These are phyloP conservation scores for Moricandia moricandioides DNA, from an alignment of 345 rosid species.

Conservation along the genomic window DNA sequence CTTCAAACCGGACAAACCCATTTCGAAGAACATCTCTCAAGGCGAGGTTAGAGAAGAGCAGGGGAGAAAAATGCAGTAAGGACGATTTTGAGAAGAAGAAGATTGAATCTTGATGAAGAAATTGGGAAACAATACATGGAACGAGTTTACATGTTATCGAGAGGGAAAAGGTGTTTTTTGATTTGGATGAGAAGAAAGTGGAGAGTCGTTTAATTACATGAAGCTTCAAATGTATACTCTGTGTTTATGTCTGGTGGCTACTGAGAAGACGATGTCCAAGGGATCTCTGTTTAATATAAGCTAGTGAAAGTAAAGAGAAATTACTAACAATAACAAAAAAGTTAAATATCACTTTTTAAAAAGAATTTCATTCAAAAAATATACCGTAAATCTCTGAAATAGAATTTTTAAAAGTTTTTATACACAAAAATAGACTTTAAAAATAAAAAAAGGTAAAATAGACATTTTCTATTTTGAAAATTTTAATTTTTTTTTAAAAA, in stretches of 20 bases:
- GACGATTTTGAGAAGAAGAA: neutral
- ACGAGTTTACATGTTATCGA: conserved; percentile 26
- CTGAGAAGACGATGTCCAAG: conserved; percentile 29
- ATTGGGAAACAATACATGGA: conserved; percentile 7
- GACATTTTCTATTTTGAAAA: no score
- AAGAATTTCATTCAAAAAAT: no score
- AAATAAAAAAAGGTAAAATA: no score
- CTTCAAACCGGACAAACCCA: conserved; percentile 30
- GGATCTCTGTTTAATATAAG: conserved; percentile 30
- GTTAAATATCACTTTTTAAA: no score
- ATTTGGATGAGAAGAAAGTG: conserved; percentile 8
- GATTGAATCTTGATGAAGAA: conserved; percentile 24
- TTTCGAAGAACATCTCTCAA: conserved; percentile 22
- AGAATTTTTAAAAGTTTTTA: no score
- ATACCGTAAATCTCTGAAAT: no score
- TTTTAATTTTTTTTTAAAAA: no score
- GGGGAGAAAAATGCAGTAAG: conserved; percentile 17
- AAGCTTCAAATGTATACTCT: neutral
- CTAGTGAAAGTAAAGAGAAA: no score
- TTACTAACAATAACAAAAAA: no score
- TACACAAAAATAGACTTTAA: no score
- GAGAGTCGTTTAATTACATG: conserved; percentile 23
- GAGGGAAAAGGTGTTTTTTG: neutral
- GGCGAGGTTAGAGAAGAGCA: conserved; percentile 12
- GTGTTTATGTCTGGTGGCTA: conserved; percentile 26